phyloP scores from a whole-genome alignment of 2,329 filamentous ascomycete species.

The Drechmeria coniospora region DNA sequence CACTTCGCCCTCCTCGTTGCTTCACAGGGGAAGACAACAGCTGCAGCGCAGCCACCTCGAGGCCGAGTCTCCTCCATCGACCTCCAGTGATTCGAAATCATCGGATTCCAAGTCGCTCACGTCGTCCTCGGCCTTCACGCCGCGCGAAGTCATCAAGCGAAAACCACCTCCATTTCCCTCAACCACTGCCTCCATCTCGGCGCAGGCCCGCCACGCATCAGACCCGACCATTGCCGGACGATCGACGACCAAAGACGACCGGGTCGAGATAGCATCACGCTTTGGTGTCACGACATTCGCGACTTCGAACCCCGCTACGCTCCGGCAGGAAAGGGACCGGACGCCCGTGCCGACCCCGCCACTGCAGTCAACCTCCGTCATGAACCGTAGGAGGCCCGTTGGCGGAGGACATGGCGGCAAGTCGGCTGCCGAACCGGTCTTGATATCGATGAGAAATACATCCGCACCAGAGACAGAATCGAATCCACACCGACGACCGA shows the following conservation, averaged over 20 bases:
- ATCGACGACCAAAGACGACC: slow-evolving; percentile 16
- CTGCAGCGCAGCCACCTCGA: no score
- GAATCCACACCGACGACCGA: neutral
- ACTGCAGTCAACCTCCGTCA: slow-evolving; percentile 10
- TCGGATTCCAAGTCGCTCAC: no score
- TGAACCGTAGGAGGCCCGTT: slow-evolving; percentile 17
- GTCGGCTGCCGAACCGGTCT: slow-evolving; percentile 11
- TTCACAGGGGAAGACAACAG: no score
- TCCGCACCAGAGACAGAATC: slow-evolving; percentile 1
- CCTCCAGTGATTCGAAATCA: no score
- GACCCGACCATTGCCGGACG: slow-evolving; percentile 5
- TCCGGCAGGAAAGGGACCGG: slow-evolving; percentile 11
- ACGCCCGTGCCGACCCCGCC: slow-evolving; percentile 11
- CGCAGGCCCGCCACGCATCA: slow-evolving; percentile 4
- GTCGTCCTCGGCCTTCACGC: no score
- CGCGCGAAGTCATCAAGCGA: slow-evolving; percentile 26
- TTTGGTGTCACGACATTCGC: slow-evolving; percentile 51
- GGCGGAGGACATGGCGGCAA: slow-evolving; percentile 10
- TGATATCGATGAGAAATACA: slow-evolving; percentile 13
- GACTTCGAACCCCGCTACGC: slow-evolving; percentile 24
- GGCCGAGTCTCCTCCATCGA: no score
- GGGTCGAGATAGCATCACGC: slow-evolving; percentile 39
- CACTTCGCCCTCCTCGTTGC: no score
- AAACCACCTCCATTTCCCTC: slow-evolving; percentile 24
- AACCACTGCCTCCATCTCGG: slow-evolving; percentile 8